Evolutionary conservation across 495 filamentous ascomycete species (phyloP), one percentile per base, ranked within the genome.

Genomic region (Trichodelitschia bisporula): DNA sequence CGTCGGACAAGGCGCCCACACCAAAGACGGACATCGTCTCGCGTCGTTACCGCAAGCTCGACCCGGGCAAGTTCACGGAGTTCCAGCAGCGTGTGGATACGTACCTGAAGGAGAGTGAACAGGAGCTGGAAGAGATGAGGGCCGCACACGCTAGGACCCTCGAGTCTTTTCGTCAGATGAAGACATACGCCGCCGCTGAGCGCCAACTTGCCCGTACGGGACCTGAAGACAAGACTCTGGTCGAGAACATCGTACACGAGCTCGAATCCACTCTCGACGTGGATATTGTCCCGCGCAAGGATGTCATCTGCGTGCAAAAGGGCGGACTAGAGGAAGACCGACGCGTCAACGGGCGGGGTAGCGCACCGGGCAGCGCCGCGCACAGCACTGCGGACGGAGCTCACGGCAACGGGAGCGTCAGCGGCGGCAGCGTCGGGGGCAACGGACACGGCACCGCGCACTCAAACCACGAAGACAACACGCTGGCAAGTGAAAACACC

Each of bases 71-170:
- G 38, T 69, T 71, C 8, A 68, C 72, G 28, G 69, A 80, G 39
- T 89, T 95, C 43, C 66, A 69, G 16, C 68, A 72, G 34, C 64
- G 77, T 18, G 75, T 74, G 3, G 52, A 58, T 21, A 64, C 67
- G 18, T 69, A 67, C 37, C 59, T 76, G 2, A 56, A 55, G 1
- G 58, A 74, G 19, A 67, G 69, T 35, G 64, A 69, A 23, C 66
- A 65, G 3, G 82, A 92, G 47, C 77, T 93, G 26, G 69, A 82
- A 39, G 61, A 68, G 31, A 59, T 97, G 58, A 83, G 75, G 53
- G 59, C 57, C 9, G 62, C 75, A 16, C 83, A 97, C 47, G 66
- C 65, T 1, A 70, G 59, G 38, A 59, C 66, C 16, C 64, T 92
- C 54, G 61, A 67, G 8, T 77, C 72, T 41, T 64, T 92, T 37